phyloP scores from a whole-genome alignment of 805 yeast genomes.

The Yamadazyma sp. region DNA sequence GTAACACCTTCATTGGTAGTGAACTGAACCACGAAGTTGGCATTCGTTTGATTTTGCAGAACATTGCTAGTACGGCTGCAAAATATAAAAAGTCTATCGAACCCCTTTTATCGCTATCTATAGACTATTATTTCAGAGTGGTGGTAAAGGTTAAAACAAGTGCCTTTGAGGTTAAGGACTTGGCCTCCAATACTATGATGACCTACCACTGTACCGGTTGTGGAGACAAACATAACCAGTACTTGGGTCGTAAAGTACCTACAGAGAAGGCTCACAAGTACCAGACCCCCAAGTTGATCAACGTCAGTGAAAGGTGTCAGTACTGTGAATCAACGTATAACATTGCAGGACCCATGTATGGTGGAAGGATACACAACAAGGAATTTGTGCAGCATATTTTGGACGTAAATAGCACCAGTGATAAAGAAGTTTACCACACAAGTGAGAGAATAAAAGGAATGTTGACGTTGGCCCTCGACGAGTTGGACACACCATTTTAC shows the following conservation, averaged over 20 bases:
- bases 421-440: slow-evolving; percentile 68
- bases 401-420: slow-evolving; percentile 50
- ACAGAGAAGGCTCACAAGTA: slow-evolving; percentile 36
- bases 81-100: slow-evolving; percentile 83
- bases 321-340: slow-evolving; percentile 72
- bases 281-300: slow-evolving; percentile 46
- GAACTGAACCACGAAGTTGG: slow-evolving; percentile 95
- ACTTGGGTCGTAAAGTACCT: slow-evolving; percentile 57
- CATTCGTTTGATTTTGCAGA: slow-evolving; percentile 72
- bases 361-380: slow-evolving; percentile 68
- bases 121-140: slow-evolving; percentile 89
- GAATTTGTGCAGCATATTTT: slow-evolving; percentile 67
- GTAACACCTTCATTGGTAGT: slow-evolving; percentile 46
- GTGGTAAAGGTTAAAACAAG: slow-evolving; percentile 75
- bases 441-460: slow-evolving; percentile 85
- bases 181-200: slow-evolving; percentile 74
- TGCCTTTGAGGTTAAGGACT: slow-evolving; percentile 78
- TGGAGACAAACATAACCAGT: slow-evolving; percentile 68
- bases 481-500: slow-evolving; percentile 70
- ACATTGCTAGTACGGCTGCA: slow-evolving; percentile 82
- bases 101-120: slow-evolving; percentile 81
- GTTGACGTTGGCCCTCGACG: slow-evolving; percentile 80
- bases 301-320: slow-evolving; percentile 59
- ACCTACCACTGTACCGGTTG: slow-evolving; percentile 88
- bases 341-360: slow-evolving; percentile 97